A percentile compares a stretch with the other conserved stretches of the same genome.
Evolutionary conservation across 1,139 yeast species (phyloP).

Genomic region (Oligophagozyma castellii): DNA sequence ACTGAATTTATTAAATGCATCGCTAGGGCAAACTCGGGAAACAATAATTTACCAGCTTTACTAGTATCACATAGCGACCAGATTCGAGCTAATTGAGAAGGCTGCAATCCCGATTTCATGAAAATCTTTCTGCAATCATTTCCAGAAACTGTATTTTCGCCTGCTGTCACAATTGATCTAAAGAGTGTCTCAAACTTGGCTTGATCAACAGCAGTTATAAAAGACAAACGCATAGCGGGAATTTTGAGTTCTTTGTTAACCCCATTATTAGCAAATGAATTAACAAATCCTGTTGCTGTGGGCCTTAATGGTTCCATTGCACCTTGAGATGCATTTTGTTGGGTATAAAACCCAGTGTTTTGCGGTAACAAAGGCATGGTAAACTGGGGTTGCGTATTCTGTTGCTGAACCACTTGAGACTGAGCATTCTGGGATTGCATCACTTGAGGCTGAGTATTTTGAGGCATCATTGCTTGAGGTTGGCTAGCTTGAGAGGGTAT

Average conservation of each 20-base stretch:
- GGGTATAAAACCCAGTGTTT: slow-evolving; percentile 28
- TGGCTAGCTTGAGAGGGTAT: slow-evolving; percentile 5
- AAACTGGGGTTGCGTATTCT: slow-evolving; percentile 7
- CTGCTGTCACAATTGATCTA: slow-evolving; percentile 59
- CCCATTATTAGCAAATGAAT: slow-evolving; percentile 25
- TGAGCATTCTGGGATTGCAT: slow-evolving; percentile 5
- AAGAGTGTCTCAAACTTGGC: slow-evolving; percentile 72
- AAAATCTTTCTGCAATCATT: slow-evolving; percentile 68
- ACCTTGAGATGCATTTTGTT: slow-evolving; percentile 17
- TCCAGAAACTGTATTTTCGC: slow-evolving; percentile 67
- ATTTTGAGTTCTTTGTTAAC: slow-evolving; percentile 34
- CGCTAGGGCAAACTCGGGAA: slow-evolving; percentile 92
- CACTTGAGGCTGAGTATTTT: slow-evolving; percentile 2
- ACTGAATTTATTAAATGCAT: slow-evolving; percentile 76
- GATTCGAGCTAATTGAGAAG: slow-evolving; percentile 68
- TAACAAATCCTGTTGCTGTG: slow-evolving; percentile 28
- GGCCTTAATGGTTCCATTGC: slow-evolving; percentile 25
- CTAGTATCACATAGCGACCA: slow-evolving; percentile 88
- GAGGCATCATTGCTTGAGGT: slow-evolving; percentile 8
- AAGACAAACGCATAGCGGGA: slow-evolving; percentile 63
- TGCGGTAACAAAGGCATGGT: slow-evolving; percentile 14
- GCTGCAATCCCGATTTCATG: slow-evolving; percentile 65
- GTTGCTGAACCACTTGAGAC: slow-evolving; percentile 7
- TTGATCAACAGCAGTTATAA: slow-evolving; percentile 77
- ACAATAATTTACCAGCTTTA: slow-evolving; percentile 69